Conservation (phyloP, 2,329 filamentous ascomycete species). For the Pezicula neosporulosa region DNA sequence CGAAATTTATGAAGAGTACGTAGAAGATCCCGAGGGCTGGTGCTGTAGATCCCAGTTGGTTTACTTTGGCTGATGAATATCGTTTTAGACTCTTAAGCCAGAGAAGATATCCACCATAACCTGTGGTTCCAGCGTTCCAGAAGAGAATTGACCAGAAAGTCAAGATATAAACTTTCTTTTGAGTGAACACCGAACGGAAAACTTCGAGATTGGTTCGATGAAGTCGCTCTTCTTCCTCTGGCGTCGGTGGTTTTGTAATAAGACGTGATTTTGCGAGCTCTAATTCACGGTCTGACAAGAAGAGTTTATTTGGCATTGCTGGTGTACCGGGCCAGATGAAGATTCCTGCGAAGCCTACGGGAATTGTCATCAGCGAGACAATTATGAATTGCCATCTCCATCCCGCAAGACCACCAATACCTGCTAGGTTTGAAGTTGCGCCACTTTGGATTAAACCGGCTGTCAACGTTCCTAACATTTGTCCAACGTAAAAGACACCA, state of each 20-base stretch:
- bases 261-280: constrained; percentile 42
- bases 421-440: constrained; percentile 15
- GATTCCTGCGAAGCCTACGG: constrained; percentile 46
- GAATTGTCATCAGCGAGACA: constrained; percentile 50
- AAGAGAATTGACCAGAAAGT: constrained; percentile 50
- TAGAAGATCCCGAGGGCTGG: constrained; percentile 56
- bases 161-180: constrained; percentile 47
- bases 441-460: constrained; percentile 21
- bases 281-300: constrained; percentile 45
- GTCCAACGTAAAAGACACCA: constrained; percentile 21
- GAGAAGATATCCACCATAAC: constrained; percentile 47
- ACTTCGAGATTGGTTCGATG: constrained; percentile 35
- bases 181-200: constrained; percentile 35
- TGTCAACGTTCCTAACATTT: constrained; percentile 21
- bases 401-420: constrained; percentile 21
- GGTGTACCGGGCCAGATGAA: constrained; percentile 49
- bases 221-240: constrained; percentile 38
- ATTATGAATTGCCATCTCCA: constrained; percentile 57
- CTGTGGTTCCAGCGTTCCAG: constrained; percentile 50
- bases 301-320: constrained; percentile 43
- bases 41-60: constrained; percentile 47
- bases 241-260: constrained; percentile 42
- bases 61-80: constrained; percentile 42
- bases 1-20: constrained; percentile 49
- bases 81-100: constrained; percentile 54